A percentile compares a stretch with the other conserved stretches of the same genome.
phyloP scores from a whole-genome alignment of 2,329 filamentous ascomycete genomes.

The Fusarium marasasianum region DNA sequence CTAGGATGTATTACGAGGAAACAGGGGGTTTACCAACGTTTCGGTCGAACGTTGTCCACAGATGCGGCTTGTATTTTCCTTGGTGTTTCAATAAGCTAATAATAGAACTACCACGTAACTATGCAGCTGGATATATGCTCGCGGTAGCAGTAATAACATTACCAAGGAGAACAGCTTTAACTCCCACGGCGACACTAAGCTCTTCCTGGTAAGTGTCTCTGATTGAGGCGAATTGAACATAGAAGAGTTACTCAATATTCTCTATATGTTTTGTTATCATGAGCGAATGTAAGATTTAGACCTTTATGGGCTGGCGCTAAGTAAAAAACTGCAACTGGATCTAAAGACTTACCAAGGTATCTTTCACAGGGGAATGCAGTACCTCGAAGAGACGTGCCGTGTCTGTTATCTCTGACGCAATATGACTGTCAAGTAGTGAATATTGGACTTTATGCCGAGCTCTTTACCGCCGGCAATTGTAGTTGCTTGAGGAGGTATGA shows the following conservation, averaged over 20 bases:
- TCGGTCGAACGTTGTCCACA: too few relatives aligned
- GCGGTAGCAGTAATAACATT: accelerated
- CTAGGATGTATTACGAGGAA: neutral
- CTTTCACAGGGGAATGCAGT: too few relatives aligned
- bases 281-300: neutral
- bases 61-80: neutral
- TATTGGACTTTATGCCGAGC: neutral
- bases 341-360: too few relatives aligned
- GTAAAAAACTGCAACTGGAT: neutral
- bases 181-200: neutral
- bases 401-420: neutral
- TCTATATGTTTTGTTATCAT: too few relatives aligned
- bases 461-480: neutral
- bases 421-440: neutral
- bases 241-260: too few relatives aligned
- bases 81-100: neutral
- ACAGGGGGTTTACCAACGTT: neutral
- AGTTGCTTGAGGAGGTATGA: neutral
- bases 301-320: neutral
- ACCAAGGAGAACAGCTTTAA: neutral
- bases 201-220: neutral
- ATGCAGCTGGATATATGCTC: neutral
- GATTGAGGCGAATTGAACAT: too few relatives aligned
- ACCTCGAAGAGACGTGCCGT: too few relatives aligned
- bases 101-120: neutral